Evolutionary conservation across 805 yeast species (phyloP), one percentile per base, ranked within the genome.

Genomic region (Candida insectalens): DNA sequence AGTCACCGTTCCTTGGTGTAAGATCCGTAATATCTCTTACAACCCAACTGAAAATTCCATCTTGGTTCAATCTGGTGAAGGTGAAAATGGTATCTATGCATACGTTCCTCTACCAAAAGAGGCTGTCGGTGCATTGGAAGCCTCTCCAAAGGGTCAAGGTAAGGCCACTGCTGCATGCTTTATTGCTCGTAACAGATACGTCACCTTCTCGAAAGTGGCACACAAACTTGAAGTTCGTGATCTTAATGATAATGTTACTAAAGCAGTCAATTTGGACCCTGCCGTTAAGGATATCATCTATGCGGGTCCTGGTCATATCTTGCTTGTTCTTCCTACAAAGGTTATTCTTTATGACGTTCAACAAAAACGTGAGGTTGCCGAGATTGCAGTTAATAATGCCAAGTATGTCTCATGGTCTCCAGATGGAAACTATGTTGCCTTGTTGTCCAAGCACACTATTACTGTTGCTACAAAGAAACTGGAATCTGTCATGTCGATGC

Each of bases 171-270:
- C 74, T 57, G 98, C 97, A 12, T 67, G 81, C 40, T 92, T 92
- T 57, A 85, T 94, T 47, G 87, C 96, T 10, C 81, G 98, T 57
- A 92, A 92, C 63, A 71, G 98, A 60, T 92, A 85, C 59, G 94
- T 83, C 36, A 83, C 83, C 21, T 83, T 81, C 55, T 63, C 73
- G 36, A 79, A 76, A 51, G 49, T 74, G 9, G 53, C 75, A 12
- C 76, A 76, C 47, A 62, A 73, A n/a, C 68, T 92, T 45, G 83
- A 82, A 45, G 80, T 92, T 34, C 81, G 82, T 57, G 96, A 88
- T 54, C 67, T 88, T 53, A 76, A 71, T 45, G 84, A 88, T 59
- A 67, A 81, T 38, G 69, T 77, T 35, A 92, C 98, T 26, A 89
- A 88, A 55, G 62, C 83, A 5, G 74, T 92, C 41, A 78, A 77